Conservation (phyloP, 352 stramenopile species). For the Globisporangium cylindrosporum region DNA sequence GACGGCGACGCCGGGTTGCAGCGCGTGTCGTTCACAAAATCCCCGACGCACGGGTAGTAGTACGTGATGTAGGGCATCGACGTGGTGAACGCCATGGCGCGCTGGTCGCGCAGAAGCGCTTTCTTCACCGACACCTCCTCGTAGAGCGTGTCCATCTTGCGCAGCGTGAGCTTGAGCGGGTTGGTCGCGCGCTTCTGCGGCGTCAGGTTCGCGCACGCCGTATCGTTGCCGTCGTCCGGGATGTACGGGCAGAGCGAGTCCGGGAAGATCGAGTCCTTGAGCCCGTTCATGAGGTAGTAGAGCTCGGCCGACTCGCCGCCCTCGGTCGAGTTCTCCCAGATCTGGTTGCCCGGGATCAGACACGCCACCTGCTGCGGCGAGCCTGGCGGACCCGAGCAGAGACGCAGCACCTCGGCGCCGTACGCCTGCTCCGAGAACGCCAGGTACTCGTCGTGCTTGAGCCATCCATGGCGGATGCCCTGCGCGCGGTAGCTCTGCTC, state of each 20-base stretch:
- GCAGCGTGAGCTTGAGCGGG: slow-evolving; percentile 41
- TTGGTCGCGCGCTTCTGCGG: slow-evolving; percentile 37
- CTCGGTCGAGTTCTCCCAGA: slow-evolving; percentile 70
- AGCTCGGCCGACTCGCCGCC: slow-evolving; percentile 46
- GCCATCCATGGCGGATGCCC: slow-evolving; percentile 48
- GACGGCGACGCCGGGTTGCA: slow-evolving; percentile 45
- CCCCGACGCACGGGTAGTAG: slow-evolving; percentile 62
- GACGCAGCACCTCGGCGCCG: slow-evolving; percentile 51
- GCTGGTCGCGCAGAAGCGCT: slow-evolving; percentile 34
- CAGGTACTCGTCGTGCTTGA: slow-evolving; percentile 51
- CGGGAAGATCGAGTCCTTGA: slow-evolving; percentile 54
- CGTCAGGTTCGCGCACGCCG: slow-evolving; percentile 37
- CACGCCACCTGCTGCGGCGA: slow-evolving; percentile 61
- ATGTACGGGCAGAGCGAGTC: slow-evolving; percentile 49
- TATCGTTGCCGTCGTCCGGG: slow-evolving; percentile 41
- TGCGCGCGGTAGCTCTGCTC: slow-evolving; percentile 68
- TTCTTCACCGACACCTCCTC: slow-evolving; percentile 41
- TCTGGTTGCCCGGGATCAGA: slow-evolving; percentile 53
- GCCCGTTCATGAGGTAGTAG: slow-evolving; percentile 47
- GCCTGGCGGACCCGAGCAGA: slow-evolving; percentile 42
- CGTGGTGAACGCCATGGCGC: slow-evolving; percentile 54
- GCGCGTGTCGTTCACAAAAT: slow-evolving; percentile 38
- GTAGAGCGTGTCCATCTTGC: slow-evolving; percentile 45
- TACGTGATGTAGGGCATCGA: slow-evolving; percentile 56
- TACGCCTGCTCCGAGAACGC: slow-evolving; percentile 65